Base-by-base conservation (phyloP, 2,329 filamentous ascomycete genomes). In the Aspergillus hiratsukae region DNA sequence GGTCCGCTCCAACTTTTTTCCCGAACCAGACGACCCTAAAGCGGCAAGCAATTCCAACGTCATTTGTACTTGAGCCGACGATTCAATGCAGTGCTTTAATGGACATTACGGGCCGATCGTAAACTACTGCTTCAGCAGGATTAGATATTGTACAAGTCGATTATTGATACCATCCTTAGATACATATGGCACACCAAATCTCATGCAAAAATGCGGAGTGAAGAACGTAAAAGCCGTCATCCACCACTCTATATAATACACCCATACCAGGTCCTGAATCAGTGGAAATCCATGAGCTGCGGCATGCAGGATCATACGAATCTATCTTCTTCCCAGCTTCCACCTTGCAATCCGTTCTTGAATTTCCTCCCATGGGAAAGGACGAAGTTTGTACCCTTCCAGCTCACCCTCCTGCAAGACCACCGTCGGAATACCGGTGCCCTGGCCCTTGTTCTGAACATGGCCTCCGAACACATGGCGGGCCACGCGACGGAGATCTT, bases 351-450 rank as follows among this genome's bases (percentile, higher is more conserved):
- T 94, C 54, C 88, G 81, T 56, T 91, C 87, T 78, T 97, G 91
- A 46, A 97, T 93, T 73, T 95, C 89, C 52, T 88, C 87, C 92
- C 94, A 97, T 27, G 81, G 81, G 72, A 95, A 84, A 31, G 86
- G 78, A 64, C 84, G 87, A 61, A 85, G 81, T 67, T 80, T 85
- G 28, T 87, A 80, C 0, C 87, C 87, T 54, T 87, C 84, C 63
- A 89, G 82, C 70, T 92, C 86, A 25, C 91, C 91, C 77, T 97
- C 93, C 79, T 97, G 93, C 66, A 99, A 71, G 48, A 99, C 93
- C 25, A 99, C 91, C 0, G 94, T 99, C 3, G 94, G 94, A 21
- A 90, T 88, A 14, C 94, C 94, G 60, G 86, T 94, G 3, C 94
- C 93, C 0, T 78, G 71, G 1, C 93, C 93, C 0, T 77, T 71